Conservation (phyloP, 495 filamentous ascomycete species). For the Hypoxylon crocopeplum region DNA sequence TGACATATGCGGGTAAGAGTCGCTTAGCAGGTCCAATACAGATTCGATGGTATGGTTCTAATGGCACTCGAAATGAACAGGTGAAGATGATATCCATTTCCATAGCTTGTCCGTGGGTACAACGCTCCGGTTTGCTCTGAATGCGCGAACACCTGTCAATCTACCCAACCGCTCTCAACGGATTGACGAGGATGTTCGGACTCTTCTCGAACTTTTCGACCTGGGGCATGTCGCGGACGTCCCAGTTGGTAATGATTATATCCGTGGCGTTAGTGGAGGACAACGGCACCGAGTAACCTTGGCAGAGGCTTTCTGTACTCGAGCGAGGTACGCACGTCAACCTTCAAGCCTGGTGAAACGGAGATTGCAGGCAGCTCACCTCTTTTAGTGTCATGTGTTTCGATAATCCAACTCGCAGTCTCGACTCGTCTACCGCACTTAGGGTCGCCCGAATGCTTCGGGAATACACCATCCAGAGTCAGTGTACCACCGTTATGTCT, state of each 20-base stretch:
- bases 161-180: too few species aligned
- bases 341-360: background rate
- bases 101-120: too few species aligned
- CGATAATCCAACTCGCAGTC: conserved; percentile 61
- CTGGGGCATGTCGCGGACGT: conserved; percentile 81
- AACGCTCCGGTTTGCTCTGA: too few species aligned
- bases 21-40: too few species aligned
- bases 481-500: conserved; percentile 65
- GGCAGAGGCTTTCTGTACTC: conserved; percentile 43
- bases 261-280: conserved; percentile 72
- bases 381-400: conserved; percentile 50
- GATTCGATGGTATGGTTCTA: too few species aligned
- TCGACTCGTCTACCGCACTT: conserved; percentile 56
- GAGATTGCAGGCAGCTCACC: background rate
- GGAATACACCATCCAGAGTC: conserved; percentile 61
- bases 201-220: conserved; percentile 46
- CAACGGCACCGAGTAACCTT: conserved; percentile 62
- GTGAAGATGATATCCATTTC: too few species aligned
- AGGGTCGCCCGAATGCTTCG: conserved; percentile 55
- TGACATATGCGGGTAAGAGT: too few species aligned
- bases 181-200: conserved; percentile 67
- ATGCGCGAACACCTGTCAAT: too few species aligned
- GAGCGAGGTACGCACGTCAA: conserved; percentile 24
- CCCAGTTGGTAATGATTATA: conserved; percentile 80
- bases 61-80: too few species aligned